Conservation (phyloP, 2,329 filamentous ascomycete species). For the Metarhizium anisopliae region DNA sequence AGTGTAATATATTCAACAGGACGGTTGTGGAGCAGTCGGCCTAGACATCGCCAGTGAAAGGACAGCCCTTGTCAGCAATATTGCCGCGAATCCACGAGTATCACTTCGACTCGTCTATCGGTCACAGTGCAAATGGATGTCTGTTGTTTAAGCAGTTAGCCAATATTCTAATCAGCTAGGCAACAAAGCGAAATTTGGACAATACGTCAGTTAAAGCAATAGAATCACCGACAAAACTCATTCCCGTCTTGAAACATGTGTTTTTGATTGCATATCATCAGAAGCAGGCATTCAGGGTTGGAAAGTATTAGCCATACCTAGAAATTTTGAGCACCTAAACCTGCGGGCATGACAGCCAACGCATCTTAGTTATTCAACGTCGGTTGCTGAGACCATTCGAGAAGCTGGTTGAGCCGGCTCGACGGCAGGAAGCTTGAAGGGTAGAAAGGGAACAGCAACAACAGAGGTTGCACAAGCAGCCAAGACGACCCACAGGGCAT, state of each 20-base stretch:
- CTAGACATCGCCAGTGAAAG: too few relatives aligned
- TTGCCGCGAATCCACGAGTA: neutral
- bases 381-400: constrained; percentile 8
- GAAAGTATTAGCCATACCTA: neutral
- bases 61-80: too few relatives aligned
- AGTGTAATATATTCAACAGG: too few relatives aligned
- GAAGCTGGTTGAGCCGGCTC: neutral
- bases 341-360: neutral
- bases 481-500: constrained; percentile 12
- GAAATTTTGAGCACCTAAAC: neutral
- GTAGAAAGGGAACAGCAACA: constrained; percentile 12
- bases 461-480: constrained; percentile 12
- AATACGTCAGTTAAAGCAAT: constrained; percentile 6
- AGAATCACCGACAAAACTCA: constrained; percentile 25
- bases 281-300: neutral
- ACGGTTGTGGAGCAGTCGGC: too few relatives aligned
- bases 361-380: constrained; percentile 5
- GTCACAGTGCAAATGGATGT: too few relatives aligned
- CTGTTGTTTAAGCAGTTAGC: neutral
- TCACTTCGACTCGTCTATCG: too few relatives aligned
- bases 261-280: constrained; percentile 12
- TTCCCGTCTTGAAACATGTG: constrained; percentile 32
- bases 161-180: neutral
- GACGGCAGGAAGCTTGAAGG: constrained; percentile 5
- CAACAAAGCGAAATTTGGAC: neutral